These are phyloP conservation scores for Dictyostelium capitatum DNA, from an alignment of 78 protist genomes.

Conservation along the genomic window DNA sequence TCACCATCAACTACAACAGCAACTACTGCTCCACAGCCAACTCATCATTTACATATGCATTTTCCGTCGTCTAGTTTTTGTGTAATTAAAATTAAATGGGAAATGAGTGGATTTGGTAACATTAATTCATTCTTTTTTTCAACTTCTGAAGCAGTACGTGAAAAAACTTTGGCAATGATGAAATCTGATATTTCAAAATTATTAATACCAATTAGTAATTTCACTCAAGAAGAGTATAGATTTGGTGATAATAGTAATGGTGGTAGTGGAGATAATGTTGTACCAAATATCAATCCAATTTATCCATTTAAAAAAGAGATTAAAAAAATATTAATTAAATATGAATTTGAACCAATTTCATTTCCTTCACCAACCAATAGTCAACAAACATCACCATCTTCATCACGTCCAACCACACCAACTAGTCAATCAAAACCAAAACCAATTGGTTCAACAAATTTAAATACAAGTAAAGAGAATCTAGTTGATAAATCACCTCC, in stretches of 20 bases:
- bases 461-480: neutral
- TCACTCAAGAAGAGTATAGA: conserved; percentile 29
- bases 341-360: conserved; percentile 45
- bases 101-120: conserved; percentile 48
- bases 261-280: no score
- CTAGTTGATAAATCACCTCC: conserved; percentile 18
- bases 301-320: conserved; percentile 21
- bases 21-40: neutral
- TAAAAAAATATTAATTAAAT: conserved; percentile 29
- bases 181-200: conserved; percentile 37
- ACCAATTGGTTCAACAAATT: conserved; percentile 23
- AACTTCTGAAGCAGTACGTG: conserved; percentile 55
- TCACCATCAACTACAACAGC: neutral
- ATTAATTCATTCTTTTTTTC: conserved; percentile 55
- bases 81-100: conserved; percentile 54
- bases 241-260: neutral
- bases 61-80: conserved; percentile 60
- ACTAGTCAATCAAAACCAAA: conserved; percentile 14
- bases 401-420: conserved; percentile 23
- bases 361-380: neutral
- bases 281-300: conserved; percentile 16
- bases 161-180: conserved; percentile 12
- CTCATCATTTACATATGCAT: conserved; percentile 6
- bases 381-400: conserved; percentile 4
- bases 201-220: neutral